Conservation (phyloP, 2,329 filamentous ascomycete genomes). For the Esteya vermicola region DNA sequence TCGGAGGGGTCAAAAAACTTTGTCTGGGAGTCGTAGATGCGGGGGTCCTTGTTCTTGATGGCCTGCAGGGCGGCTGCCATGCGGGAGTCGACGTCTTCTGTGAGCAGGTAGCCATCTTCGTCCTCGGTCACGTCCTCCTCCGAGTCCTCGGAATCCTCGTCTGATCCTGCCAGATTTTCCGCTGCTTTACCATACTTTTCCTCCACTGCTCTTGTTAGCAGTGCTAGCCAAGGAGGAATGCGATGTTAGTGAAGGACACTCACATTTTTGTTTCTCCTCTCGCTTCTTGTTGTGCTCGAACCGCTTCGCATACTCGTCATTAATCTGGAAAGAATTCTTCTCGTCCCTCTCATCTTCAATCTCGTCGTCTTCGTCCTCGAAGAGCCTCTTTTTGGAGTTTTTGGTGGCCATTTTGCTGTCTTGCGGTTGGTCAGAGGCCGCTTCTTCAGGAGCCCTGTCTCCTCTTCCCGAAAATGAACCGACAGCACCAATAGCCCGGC, state of each 20-base stretch:
- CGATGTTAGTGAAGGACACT: slow-evolving; percentile 14
- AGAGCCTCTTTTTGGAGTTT: slow-evolving; percentile 28
- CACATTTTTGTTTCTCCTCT: slow-evolving; percentile 64
- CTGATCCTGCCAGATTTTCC: slow-evolving; percentile 26
- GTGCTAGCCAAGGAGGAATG: slow-evolving; percentile 4
- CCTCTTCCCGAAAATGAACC: not conserved
- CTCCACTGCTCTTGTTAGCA: slow-evolving; percentile 47
- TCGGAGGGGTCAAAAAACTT: slow-evolving; percentile 62
- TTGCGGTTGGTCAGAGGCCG: not conserved
- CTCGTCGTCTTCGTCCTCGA: slow-evolving; percentile 37
- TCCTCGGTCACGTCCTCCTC: slow-evolving; percentile 72
- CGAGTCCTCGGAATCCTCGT: slow-evolving; percentile 35
- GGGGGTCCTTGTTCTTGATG: slow-evolving; percentile 79
- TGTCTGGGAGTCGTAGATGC: slow-evolving; percentile 67
- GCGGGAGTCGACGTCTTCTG: slow-evolving; percentile 70
- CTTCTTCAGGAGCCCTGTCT: not conserved
- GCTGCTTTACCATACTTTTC: slow-evolving; percentile 55
- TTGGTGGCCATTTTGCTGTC: not conserved
- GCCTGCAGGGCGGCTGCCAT: slow-evolving; percentile 79
- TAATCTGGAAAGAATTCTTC: slow-evolving; percentile 54
- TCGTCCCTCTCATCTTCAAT: slow-evolving; percentile 20
- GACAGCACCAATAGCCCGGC: not conserved
- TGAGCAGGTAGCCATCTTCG: slow-evolving; percentile 76
- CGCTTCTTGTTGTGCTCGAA: slow-evolving; percentile 98
- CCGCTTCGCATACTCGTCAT: slow-evolving; percentile 73